Conservation (phyloP, 73 alveolate genomes). For the Paraurostyla sp. region DNA sequence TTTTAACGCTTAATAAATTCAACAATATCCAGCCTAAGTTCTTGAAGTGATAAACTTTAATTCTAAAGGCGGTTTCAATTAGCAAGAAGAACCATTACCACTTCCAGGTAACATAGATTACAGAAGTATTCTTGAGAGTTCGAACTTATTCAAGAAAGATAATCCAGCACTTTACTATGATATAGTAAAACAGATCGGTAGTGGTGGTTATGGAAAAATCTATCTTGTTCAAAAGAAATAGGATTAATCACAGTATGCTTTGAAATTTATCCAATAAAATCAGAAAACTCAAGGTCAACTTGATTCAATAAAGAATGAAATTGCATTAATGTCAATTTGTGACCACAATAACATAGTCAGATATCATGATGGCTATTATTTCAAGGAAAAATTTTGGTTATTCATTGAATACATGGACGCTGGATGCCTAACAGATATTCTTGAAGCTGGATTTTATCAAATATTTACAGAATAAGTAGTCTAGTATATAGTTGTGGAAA, state of each 20-base stretch:
- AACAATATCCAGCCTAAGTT: conserved; percentile 45
- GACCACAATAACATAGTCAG: conserved; percentile 30
- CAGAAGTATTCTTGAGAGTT: conserved; percentile 39
- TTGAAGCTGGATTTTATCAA: conserved; percentile 37
- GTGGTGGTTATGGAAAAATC: conserved; percentile 73
- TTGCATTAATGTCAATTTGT: conserved; percentile 55
- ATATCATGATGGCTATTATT: conserved; percentile 59
- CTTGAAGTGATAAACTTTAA: conserved; percentile 41
- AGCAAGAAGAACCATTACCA: conserved; percentile 34
- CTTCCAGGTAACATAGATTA: conserved; percentile 50
- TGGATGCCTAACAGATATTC: conserved; percentile 59
- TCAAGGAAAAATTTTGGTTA: conserved; percentile 57
- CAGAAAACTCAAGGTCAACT: background rate
- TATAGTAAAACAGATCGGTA: conserved; percentile 65
- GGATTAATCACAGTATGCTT: conserved; percentile 42
- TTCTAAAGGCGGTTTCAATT: conserved; percentile 15
- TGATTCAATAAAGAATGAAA: conserved; percentile 55
- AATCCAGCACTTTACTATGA: conserved; percentile 62
- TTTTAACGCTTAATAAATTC: conserved; percentile 28
- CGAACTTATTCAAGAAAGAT: conserved; percentile 59
- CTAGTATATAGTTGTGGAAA: conserved; percentile 61
- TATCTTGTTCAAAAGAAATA: conserved; percentile 51
- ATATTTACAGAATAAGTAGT: conserved; percentile 61
- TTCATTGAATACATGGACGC: conserved; percentile 65
- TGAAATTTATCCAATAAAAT: conserved; percentile 53